Evolutionary conservation across 345 rosid genomes (phyloP).

Genomic region (Acer campestre): DNA sequence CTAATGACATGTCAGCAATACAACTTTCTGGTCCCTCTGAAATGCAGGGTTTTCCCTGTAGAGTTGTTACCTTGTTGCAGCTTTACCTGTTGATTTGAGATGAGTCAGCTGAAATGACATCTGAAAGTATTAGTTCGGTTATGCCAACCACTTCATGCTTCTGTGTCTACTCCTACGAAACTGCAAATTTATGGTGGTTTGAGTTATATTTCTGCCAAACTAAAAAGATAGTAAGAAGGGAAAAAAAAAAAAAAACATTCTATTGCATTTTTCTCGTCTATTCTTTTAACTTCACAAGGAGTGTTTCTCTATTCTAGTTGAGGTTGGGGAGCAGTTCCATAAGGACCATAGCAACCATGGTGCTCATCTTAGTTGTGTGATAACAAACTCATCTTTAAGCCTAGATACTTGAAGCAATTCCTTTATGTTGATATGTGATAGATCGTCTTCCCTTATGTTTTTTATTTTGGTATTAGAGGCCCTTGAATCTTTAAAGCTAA

Average conservation of each 20-base stretch:
- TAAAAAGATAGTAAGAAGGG: background rate
- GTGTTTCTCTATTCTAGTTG: background rate
- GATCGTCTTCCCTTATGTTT: background rate
- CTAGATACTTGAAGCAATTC: background rate
- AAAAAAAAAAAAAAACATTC: no score
- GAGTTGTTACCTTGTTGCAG: background rate
- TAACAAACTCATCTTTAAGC: background rate
- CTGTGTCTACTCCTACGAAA: background rate
- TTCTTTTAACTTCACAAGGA: background rate
- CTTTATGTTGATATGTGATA: background rate
- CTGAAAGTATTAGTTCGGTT: background rate
- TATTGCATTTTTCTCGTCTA: background rate
- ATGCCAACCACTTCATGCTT: background rate
- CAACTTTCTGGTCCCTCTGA: no score
- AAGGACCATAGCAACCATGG: background rate
- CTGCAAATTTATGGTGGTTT: background rate
- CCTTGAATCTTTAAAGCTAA: background rate
- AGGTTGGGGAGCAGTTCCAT: background rate
- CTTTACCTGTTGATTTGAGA: background rate
- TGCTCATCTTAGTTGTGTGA: background rate
- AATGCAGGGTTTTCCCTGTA: no score
- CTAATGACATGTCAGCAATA: no score
- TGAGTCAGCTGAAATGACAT: background rate
- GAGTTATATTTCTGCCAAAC: background rate
- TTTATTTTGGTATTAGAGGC: no score